phyloP scores from a whole-genome alignment of 1,139 yeast genomes.

The Pichia sp. region DNA sequence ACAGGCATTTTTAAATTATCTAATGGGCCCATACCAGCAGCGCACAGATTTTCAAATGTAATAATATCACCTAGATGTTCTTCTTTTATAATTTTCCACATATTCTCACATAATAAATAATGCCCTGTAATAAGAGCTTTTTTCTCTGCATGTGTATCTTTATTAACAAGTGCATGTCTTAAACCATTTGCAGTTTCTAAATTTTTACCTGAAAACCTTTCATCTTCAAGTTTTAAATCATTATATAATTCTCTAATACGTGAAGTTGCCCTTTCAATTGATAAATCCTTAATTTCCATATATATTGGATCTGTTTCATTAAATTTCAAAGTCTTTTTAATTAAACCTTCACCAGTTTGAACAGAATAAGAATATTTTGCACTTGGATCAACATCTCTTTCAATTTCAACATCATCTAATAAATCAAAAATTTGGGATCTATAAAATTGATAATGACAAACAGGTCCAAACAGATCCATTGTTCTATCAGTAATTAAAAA shows the following conservation, averaged over 20 bases:
- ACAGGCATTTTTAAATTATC: conserved; percentile 47
- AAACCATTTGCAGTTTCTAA: conserved; percentile 25
- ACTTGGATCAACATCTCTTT: conserved; percentile 39
- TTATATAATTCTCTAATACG: conserved; percentile 7
- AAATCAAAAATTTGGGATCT: conserved; percentile 87
- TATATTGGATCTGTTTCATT: conserved; percentile 24
- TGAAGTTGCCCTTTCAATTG: conserved; percentile 12
- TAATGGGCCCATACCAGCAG: conserved; percentile 60
- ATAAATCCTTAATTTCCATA: conserved; percentile 21
- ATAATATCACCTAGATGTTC: conserved; percentile 30
- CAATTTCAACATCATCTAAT: conserved; percentile 37
- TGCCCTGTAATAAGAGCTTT: conserved; percentile 27
- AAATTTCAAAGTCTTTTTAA: conserved; percentile 21
- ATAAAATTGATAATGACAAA: conserved; percentile 87
- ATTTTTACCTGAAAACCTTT: conserved; percentile 18
- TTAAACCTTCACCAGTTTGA: conserved; percentile 45
- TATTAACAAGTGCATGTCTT: conserved; percentile 26
- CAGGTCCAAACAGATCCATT: conserved; percentile 75
- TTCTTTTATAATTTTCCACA: conserved; percentile 19
- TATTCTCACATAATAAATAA: conserved; percentile 21
- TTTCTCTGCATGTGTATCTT: conserved; percentile 21
- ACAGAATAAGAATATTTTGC: conserved; percentile 49
- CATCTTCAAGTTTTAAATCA: conserved; percentile 24
- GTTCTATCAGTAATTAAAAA: conserved; percentile 78
- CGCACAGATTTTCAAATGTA: conserved; percentile 33